Base-by-base conservation (phyloP, 345 rosid species). In the Murraya koenigii region DNA sequence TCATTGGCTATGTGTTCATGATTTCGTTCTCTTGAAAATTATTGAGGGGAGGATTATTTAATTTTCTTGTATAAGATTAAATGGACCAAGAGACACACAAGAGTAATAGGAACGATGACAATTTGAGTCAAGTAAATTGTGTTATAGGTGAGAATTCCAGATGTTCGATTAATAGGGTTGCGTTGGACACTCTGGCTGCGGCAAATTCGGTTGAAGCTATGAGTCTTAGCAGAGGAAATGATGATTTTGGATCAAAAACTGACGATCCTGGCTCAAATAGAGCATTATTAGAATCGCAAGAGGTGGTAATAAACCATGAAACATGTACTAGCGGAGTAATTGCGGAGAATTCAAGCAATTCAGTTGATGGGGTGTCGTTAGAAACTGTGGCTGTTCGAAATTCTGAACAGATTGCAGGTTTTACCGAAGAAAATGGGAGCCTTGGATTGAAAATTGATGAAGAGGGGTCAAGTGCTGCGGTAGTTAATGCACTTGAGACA, bases 21-120 rank as follows among this genome's bases (percentile, higher is more conserved):
- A 44, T 65, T 66, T 44, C 8, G 22, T 6, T 30, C 32, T 64
- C 22, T 64, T 28, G 8, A 64, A 64, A 64, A 28, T 6, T 76
- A 39, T 78, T 35, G 73, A 26, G 72, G 72, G 80, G 20, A 66
- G 62, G 2, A 13, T 20, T 25, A 20, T 71, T 62, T 36, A 71
- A 41, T 25, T 44, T 44, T 44, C 49, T 44, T 44, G 13, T 0
- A 44, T 22, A 55, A 62, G 80, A 73, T 69, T 65, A 35, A 80
- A 88, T 90, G 93, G 92, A 85, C 59, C 63, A 32, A 60, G 80
- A 72, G 33, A 71, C 20, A 23, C 44, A 62, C 25, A 83, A 71
- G 70, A 47, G 61, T 69, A 61, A 11, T 55, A 59, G 60, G 61
- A 72, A 66, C 79, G 67, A 75, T 49, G 70, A 78, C 58, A 66